Conservation (phyloP, 225 moss, liverwort and hornwort species). For the Pseudoscleropodium purum region DNA sequence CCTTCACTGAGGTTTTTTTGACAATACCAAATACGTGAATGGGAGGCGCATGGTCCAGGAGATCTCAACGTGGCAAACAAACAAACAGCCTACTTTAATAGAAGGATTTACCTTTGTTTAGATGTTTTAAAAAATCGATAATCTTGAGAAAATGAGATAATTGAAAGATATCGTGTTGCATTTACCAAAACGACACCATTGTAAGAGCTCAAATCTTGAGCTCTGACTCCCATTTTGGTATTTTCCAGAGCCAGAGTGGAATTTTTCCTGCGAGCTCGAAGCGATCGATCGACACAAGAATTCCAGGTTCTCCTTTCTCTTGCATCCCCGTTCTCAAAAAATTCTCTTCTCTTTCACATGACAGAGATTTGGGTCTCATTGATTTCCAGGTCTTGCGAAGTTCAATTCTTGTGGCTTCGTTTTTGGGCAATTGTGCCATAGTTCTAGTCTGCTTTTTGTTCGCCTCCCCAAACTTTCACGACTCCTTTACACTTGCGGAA, state of each 20-base stretch:
- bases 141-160: not conserved
- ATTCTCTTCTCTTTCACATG: not conserved
- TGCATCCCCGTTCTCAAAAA: not conserved
- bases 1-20: too few relatives aligned
- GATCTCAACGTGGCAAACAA: too few relatives aligned
- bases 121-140: not conserved
- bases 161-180: not conserved
- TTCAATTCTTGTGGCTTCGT: not conserved
- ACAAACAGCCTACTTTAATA: too few relatives aligned
- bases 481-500: not conserved
- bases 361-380: not conserved
- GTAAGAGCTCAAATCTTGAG: not conserved
- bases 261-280: not conserved
- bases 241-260: not conserved
- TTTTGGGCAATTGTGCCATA: not conserved
- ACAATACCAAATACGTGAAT: too few relatives aligned
- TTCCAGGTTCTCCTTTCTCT: not conserved
- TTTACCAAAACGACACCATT: not conserved
- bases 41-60: too few relatives aligned
- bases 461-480: not conserved
- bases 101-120: too few relatives aligned
- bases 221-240: not conserved
- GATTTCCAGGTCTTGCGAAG: not conserved
- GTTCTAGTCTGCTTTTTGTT: not conserved
- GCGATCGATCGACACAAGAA: not conserved